Evolutionary conservation across 2,329 filamentous ascomycete genomes (phyloP), one percentile per base, ranked within the genome.

Genomic region (Xylariales sp.): DNA sequence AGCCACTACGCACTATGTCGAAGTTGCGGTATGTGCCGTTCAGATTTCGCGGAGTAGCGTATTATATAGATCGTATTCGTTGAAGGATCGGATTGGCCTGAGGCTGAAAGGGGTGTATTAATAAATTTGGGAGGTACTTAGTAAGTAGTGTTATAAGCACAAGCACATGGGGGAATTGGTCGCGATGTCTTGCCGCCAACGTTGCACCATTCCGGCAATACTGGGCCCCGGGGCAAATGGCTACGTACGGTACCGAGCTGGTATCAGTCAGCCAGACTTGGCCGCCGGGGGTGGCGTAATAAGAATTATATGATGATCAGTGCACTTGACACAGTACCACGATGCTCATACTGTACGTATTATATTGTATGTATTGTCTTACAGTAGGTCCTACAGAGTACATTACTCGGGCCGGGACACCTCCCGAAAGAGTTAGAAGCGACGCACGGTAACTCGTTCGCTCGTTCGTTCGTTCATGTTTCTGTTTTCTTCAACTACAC

Each of bases 81-180:
- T 23, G 23, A 23, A 23, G 23, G 23, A 23, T 23, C 23, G 23
- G 23, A 23, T 23, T 23, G 23, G 23, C 23, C 23, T 36, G 50
- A 55, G 64, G 52, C 57, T 66, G 41, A 57, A 62, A 64, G 9
- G 12, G 23, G 30, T 49, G 46, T 34, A 52, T 36, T 43, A 4
- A 18, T 49, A 23, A 49, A 4, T n/a, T 14, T 30, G 6, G 34
- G 36, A 53, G 46, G 39, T 23, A 32, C 41, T 9, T 9, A 39
- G 34, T 9, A 36, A 2, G 23, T 23, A 23, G 23, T 23, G 23
- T 23, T 23, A 23, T 23, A 23, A 36, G 34, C 34, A 9, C 34
- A 9, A 9, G 34, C 36, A 41, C 39, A 14, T 41, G 39, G 5
- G 39, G 14, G 14, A 41, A 41, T 41, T 5, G 39, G 12, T 41